Evolutionary conservation across 805 yeast species (phyloP).

Genomic region (Clavispora fructus): DNA sequence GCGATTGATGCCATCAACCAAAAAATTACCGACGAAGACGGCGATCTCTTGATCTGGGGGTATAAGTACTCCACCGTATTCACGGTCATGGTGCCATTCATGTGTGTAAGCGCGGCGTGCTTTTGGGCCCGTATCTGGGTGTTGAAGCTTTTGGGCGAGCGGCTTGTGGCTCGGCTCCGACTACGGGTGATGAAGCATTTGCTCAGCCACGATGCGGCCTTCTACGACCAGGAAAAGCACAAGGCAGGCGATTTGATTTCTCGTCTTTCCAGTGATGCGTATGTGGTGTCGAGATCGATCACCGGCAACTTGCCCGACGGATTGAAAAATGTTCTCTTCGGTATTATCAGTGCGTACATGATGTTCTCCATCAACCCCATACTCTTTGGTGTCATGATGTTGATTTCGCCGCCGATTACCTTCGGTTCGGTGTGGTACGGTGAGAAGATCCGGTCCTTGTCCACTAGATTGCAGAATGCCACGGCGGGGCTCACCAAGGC

Average conservation of each 20-base stretch:
- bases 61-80: constrained; percentile 38
- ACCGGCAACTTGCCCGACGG: constrained; percentile 43
- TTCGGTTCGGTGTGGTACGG: constrained; percentile 44
- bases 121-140: constrained; percentile 46
- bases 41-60: constrained; percentile 40
- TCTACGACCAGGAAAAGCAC: constrained; percentile 39
- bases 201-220: constrained; percentile 37
- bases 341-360: constrained; percentile 38
- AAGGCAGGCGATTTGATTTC: constrained; percentile 44
- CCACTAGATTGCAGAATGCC: constrained; percentile 39
- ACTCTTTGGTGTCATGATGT: constrained; percentile 38
- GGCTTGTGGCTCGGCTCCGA: constrained; percentile 40
- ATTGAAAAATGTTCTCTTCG: constrained; percentile 38
- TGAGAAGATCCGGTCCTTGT: constrained; percentile 36
- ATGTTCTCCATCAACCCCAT: constrained; percentile 40
- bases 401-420: constrained; percentile 42
- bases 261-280: constrained; percentile 41
- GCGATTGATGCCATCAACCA: constrained; percentile 39
- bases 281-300: constrained; percentile 40
- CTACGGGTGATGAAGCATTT: constrained; percentile 37
- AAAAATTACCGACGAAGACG: constrained; percentile 31
- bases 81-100: constrained; percentile 39
- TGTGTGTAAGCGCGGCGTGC: constrained; percentile 38
- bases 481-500: constrained; percentile 41
- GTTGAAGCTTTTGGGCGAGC: constrained; percentile 34